phyloP scores from a whole-genome alignment of 2,329 filamentous ascomycete species.

The Paecilomyces dactylethromorphus region DNA sequence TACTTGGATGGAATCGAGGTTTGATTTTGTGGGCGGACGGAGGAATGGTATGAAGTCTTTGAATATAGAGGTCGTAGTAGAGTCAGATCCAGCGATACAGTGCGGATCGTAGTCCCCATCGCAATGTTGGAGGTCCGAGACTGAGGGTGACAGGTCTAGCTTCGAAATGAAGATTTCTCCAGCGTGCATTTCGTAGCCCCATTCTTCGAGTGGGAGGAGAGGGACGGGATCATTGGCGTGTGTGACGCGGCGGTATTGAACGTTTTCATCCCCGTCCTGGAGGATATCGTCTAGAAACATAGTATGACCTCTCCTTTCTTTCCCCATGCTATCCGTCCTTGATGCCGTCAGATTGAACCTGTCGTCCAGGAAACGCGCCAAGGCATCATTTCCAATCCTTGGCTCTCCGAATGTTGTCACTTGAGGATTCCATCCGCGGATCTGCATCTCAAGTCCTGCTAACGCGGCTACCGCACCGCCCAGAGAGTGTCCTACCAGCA shows the following conservation, averaged over 20 bases:
- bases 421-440: slow-evolving; percentile 66
- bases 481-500: slow-evolving; percentile 82
- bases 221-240: slow-evolving; percentile 85
- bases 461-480: slow-evolving; percentile 88
- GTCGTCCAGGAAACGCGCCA: slow-evolving; percentile 49
- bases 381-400: slow-evolving; percentile 48
- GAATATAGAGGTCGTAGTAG: slow-evolving; percentile 1
- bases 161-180: slow-evolving; percentile 85
- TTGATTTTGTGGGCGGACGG: not conserved
- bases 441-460: slow-evolving; percentile 73
- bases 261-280: slow-evolving; percentile 3
- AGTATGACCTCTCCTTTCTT: not conserved
- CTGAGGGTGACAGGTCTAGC: slow-evolving; percentile 58
- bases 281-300: not conserved
- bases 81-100: slow-evolving; percentile 63
- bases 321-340: not conserved
- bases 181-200: slow-evolving; percentile 78
- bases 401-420: slow-evolving; percentile 95
- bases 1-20: not conserved
- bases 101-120: slow-evolving; percentile 61
- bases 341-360: slow-evolving; percentile 37
- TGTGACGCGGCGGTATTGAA: slow-evolving; percentile 68
- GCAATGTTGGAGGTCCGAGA: slow-evolving; percentile 66
- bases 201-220: slow-evolving; percentile 75
- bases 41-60: not conserved